Base-by-base conservation (phyloP, 257 asterid species). In the Coffea canephora region DNA sequence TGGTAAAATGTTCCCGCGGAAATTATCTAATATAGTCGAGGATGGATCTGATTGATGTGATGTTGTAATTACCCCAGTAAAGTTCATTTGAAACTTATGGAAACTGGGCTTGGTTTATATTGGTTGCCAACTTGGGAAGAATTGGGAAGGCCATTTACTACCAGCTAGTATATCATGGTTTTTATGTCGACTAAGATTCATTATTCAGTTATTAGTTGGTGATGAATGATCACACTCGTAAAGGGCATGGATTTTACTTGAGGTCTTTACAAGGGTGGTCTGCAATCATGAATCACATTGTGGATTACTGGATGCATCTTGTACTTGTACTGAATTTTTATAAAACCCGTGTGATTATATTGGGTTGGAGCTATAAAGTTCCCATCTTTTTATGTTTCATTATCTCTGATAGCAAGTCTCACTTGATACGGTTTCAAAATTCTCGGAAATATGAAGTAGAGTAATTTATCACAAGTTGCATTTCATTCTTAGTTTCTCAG, bases 11-110 rank as follows among this genome's bases (percentile, higher is more conserved):
- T 68, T 36, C 19, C 46, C 5, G 10, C 8, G 0, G 52, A 48
- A 48, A 48, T 48, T 36, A n/a, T 71, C 34, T 71, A 25, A 9
- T 39, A 23, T 75, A 13, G 71, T 61, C 59, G 71, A 39, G 25
- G 27, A 43, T 59, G 71, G 69, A 75, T 75, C 71, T 61, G 36
- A 65, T 65, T 27, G 69, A 65, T 65, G 25, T 12, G 69, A 11
- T 25, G 25, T 8, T 65, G 39, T 23, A 6, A 61, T n/a, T 65
- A 65, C 11, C 4, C n/a, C 46, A 41, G 21, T 39, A 12, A 39
- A 25, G 18, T 15, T 69, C 16, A 6, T 41, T 5, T 27, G 21
- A 11, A 69, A 36, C 46, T 67, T 67, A 34, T 67, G 14, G 12
- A 59, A 59, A 59, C 8, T 21, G 23, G 66, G 31, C 31, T 21